Evolutionary conservation across 1,139 yeast species (phyloP).

Genomic region (Spencermartinsiella ligniputridi): DNA sequence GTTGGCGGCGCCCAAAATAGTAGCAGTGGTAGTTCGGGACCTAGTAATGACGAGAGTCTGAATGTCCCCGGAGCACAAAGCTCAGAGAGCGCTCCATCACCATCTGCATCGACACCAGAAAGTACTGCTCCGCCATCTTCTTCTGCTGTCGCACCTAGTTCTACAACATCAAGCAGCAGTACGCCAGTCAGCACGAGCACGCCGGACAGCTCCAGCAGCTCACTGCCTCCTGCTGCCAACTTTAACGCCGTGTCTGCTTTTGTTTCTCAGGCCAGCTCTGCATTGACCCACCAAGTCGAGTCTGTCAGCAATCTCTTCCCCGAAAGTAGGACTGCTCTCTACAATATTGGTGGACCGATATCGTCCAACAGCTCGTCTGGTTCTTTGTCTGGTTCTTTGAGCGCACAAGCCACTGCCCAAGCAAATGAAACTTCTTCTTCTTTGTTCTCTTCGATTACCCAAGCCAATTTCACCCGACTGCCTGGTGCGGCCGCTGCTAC

Average conservation of each 20-base stretch:
- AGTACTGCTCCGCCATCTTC: constrained; percentile 7
- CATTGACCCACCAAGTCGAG: constrained; percentile 15
- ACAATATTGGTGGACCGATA: constrained; percentile 20
- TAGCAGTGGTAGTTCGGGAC: not conserved
- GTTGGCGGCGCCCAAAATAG: constrained; percentile 17
- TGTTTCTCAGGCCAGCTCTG: constrained; percentile 10
- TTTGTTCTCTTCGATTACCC: not conserved
- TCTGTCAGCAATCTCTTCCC: constrained; percentile 18
- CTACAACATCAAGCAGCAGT: constrained; percentile 3
- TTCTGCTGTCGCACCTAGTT: constrained; percentile 4
- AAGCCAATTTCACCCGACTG: constrained; percentile 1
- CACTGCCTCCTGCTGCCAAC: constrained; percentile 9
- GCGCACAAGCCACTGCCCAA: constrained; percentile 1
- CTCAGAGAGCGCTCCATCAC: constrained; percentile 9
- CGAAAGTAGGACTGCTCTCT: constrained; percentile 24
- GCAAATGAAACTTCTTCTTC: constrained; percentile 6
- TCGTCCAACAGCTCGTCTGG: constrained; percentile 10
- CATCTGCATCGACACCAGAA: constrained; percentile 21
- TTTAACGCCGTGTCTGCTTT: constrained; percentile 13
- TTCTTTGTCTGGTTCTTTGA: constrained; percentile 4
- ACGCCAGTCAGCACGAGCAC: constrained; percentile 29
- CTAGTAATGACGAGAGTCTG: constrained; percentile 5
- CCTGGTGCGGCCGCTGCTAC: constrained; percentile 11
- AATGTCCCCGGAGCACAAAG: constrained; percentile 9
- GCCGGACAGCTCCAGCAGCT: constrained; percentile 11